phyloP scores from a whole-genome alignment of 768 basidiomycete species.

The Hericium alpestre region DNA sequence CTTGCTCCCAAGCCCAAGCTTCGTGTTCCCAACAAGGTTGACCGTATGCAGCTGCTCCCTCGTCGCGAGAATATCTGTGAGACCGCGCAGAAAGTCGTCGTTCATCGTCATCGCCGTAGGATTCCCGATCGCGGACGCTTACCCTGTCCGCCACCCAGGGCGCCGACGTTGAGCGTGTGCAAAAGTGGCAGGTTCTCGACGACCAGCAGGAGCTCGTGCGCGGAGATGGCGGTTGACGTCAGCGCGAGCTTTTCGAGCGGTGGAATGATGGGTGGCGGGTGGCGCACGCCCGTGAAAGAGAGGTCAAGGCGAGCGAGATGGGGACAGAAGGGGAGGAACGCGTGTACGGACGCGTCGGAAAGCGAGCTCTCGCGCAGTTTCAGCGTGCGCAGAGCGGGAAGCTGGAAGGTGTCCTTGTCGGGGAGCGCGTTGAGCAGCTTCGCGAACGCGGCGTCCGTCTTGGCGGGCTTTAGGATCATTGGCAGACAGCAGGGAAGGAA shows the following conservation, averaged over 20 bases:
- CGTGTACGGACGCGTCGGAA: conserved; percentile 36
- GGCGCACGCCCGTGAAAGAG: conserved; percentile 50
- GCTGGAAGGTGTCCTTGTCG: conserved; percentile 14
- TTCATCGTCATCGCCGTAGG: conserved; percentile 45
- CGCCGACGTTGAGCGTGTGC: conserved; percentile 44
- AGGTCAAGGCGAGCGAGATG: conserved; percentile 46
- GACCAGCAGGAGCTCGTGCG: conserved; percentile 29
- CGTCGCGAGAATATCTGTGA: conserved; percentile 31
- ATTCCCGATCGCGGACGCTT: conserved; percentile 28
- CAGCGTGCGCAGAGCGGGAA: conserved; percentile 37
- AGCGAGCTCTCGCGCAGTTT: conserved; percentile 49
- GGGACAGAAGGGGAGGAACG: conserved; percentile 36
- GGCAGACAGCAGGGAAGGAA: conserved; percentile 1
- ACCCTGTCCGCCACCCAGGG: conserved; percentile 38
- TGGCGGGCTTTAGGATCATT: neutral
- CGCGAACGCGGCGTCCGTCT: conserved; percentile 50
- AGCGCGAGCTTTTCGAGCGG: conserved; percentile 52
- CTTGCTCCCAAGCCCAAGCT: conserved; percentile 29
- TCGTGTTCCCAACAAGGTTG: conserved; percentile 55
- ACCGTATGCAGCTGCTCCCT: conserved; percentile 36
- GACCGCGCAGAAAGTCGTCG: conserved; percentile 32
- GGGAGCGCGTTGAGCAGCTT: conserved; percentile 28
- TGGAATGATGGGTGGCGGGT: conserved; percentile 16
- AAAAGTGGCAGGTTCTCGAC: conserved; percentile 31
- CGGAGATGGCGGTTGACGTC: conserved; percentile 40